Conservation (phyloP, 306 rosid species). For the Medicago ruthenica region DNA sequence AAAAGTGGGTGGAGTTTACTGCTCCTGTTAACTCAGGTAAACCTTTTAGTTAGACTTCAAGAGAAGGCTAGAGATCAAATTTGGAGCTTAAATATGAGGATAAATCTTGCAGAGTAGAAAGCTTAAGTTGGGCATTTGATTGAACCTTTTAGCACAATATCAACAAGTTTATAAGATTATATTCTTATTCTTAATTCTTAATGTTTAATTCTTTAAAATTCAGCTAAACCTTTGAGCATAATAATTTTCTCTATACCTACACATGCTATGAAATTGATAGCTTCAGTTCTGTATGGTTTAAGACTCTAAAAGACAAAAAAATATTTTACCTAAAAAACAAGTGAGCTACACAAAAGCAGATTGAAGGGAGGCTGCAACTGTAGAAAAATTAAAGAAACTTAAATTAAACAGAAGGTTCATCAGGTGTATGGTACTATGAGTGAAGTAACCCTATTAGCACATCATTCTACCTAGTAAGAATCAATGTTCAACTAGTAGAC, state of each 20-base stretch:
- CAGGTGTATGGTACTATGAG: neutral
- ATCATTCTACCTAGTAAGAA: neutral
- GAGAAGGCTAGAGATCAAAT: conserved; percentile 7
- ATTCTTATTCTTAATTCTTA: too few relatives aligned
- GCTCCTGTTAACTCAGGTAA: conserved; percentile 4
- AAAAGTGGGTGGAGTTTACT: neutral
- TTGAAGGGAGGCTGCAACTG: neutral
- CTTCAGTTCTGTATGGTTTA: conserved; percentile 9
- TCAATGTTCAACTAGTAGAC: conserved; percentile 8
- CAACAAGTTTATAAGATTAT: too few relatives aligned
- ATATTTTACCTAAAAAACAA: neutral
- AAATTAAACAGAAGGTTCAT: neutral
- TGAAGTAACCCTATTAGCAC: conserved; percentile 2
- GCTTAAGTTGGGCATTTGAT: conserved; percentile 10
- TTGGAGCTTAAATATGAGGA: conserved; percentile 10
- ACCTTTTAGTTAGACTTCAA: conserved; percentile 21
- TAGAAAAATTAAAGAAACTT: conserved; percentile 22
- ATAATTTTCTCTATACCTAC: conserved; percentile 5
- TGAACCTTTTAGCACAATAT: neutral
- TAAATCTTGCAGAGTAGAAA: conserved; percentile 3
- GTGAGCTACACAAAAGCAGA: neutral
- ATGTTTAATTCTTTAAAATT: neutral
- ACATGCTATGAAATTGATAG: conserved; percentile 10
- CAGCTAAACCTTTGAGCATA: conserved; percentile 2
- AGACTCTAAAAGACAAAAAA: conserved; percentile 20